Evolutionary conservation across 768 basidiomycete species (phyloP).

Genomic region (Obba rivulosa): DNA sequence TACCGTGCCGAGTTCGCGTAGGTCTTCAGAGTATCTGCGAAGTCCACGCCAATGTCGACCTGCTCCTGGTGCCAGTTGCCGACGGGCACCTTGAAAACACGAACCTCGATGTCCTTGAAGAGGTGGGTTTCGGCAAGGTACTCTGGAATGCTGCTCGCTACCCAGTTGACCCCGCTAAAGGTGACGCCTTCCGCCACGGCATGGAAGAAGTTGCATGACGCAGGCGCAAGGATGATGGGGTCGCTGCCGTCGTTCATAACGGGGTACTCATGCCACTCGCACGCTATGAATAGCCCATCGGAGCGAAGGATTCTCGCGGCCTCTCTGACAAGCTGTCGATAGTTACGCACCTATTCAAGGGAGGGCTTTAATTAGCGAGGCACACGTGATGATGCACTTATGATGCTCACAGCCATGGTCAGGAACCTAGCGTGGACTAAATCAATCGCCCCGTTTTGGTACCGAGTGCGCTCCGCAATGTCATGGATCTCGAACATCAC

Average conservation of each 20-base stretch:
- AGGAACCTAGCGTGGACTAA: slow-evolving; percentile 60
- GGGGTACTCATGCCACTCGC: slow-evolving; percentile 50
- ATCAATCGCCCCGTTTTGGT: slow-evolving; percentile 52
- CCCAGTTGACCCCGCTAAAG: slow-evolving; percentile 32
- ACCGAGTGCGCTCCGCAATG: slow-evolving; percentile 46
- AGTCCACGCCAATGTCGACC: slow-evolving; percentile 37
- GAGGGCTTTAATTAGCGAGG: slow-evolving; percentile 9
- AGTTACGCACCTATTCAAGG: slow-evolving; percentile 47
- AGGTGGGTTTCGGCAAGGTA: slow-evolving; percentile 30
- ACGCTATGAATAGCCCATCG: slow-evolving; percentile 66
- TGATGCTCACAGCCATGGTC: slow-evolving; percentile 49
- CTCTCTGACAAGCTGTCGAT: slow-evolving; percentile 48
- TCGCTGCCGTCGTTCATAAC: slow-evolving; percentile 27
- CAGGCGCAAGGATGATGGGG: slow-evolving; percentile 10
- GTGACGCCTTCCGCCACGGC: slow-evolving; percentile 30
- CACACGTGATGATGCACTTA: neutral
- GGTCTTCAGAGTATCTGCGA: slow-evolving; percentile 32
- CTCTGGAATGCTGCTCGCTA: slow-evolving; percentile 32
- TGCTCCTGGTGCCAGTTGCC: slow-evolving; percentile 45
- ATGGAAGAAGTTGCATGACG: slow-evolving; percentile 27
- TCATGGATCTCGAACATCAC: slow-evolving; percentile 66
- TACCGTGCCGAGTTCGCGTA: slow-evolving; percentile 47
- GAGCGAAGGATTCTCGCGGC: slow-evolving; percentile 59
- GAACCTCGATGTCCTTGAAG: slow-evolving; percentile 38
- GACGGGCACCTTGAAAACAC: slow-evolving; percentile 42